Evolutionary conservation across 108 stramenopile genomes (phyloP), one percentile per base, ranked within the genome.

Genomic region (Cyclostephanos tholiformis): DNA sequence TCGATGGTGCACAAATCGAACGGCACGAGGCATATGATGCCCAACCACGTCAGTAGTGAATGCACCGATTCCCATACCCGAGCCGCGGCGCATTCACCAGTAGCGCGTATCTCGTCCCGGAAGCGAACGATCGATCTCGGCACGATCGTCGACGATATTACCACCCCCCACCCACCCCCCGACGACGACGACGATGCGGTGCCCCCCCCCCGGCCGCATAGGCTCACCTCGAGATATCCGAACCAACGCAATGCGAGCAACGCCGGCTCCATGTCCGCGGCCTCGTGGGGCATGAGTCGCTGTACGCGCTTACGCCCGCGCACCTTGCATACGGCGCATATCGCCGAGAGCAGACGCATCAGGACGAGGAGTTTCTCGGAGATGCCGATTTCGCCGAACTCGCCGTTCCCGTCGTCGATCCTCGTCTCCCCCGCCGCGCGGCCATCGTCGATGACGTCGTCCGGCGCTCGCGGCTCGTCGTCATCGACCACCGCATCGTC

Each of bases 41-140:
- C 87, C 82, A 99, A 75, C 99, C 99, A 99, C 49, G 96, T 87
- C 80, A 98, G 86, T n/a, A 98, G 77, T n/a, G 84, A 68, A 76
- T 98, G 98, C 0, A 95, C 69, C 12, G 93, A 89, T 84, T 97
- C 93, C 99, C 99, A 99, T 6, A 72, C 62, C 50, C 91, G 69
- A 22, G 87, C 76, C 52, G 83, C 86, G 11, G 68, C 75, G 11
- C 51, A 23, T 71, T 60, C 63, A 3, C 22, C 43, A 6, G n/a
- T 32, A 10, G 82, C 46, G 32, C 63, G 51, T 32, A 77, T 71
- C 64, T 66, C 53, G 39, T 26, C 22, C 66, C 84, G 82, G 50
- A 74, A 82, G 27, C 43, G 19, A 58, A 67, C 29, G 48, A 83
- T 65, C 22, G 23, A 67, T 9, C 50, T 26, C 1, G 69, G 55